phyloP scores from a whole-genome alignment of 768 basidiomycete genomes.

The Kwoniella botswanensis region DNA sequence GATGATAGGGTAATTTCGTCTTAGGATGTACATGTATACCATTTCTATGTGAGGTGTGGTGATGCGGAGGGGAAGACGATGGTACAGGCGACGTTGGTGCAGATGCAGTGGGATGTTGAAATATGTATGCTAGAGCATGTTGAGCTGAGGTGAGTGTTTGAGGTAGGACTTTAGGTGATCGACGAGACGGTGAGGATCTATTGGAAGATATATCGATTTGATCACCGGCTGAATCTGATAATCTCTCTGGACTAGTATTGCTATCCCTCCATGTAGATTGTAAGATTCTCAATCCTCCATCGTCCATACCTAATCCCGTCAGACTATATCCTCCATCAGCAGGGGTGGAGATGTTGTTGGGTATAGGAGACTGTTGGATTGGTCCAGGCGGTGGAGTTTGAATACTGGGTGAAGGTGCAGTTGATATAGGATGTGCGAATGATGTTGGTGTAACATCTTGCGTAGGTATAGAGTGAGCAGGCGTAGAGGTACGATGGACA shows the following conservation, averaged over 20 bases:
- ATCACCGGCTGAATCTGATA: conserved; percentile 3
- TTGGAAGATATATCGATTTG: conserved; percentile 10
- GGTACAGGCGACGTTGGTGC: conserved; percentile 38
- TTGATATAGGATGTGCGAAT: neutral
- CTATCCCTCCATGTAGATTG: conserved; percentile 16
- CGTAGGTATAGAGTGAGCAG: no score
- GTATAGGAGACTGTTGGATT: neutral
- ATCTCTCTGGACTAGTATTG: conserved; percentile 6
- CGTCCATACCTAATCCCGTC: conserved; percentile 13
- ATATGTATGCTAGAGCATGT: conserved; percentile 17
- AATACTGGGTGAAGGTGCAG: conserved; percentile 7
- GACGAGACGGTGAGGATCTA: conserved; percentile 18
- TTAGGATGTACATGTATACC: conserved; percentile 2
- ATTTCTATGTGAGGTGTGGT: neutral
- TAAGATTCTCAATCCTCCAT: conserved; percentile 10
- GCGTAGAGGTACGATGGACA: neutral
- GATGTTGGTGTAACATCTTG: neutral
- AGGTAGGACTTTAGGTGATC: conserved; percentile 11
- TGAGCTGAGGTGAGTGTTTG: conserved; percentile 9
- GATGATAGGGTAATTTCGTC: conserved; percentile 16
- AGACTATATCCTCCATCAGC: neutral
- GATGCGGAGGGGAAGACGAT: neutral
- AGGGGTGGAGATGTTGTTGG: neutral
- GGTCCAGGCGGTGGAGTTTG: neutral
- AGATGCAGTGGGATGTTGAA: conserved; percentile 40